A percentile compares a stretch with the other conserved stretches of the same genome.
These are phyloP conservation scores for Corchorus olitorius DNA, from an alignment of 345 rosid species.

Conservation along the genomic window DNA sequence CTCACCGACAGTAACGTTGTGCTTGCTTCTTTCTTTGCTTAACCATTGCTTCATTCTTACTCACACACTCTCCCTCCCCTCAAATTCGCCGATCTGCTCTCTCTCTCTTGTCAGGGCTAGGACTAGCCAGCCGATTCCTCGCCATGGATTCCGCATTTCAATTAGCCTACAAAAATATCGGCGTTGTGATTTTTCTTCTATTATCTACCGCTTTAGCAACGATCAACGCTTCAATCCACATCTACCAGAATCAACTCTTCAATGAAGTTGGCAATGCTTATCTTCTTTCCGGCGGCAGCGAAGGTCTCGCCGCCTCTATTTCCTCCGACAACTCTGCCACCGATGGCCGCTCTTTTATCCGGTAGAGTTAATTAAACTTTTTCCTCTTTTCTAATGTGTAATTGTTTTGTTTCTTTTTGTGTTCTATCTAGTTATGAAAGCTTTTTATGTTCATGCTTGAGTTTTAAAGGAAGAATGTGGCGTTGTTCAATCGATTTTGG, in stretches of 20 bases:
- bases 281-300: slow-evolving; percentile 97
- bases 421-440: not conserved
- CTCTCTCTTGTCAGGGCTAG: slow-evolving; percentile 2
- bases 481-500: not conserved
- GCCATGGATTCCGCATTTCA: slow-evolving; percentile 46
- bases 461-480: not conserved
- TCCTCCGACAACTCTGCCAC: slow-evolving; percentile 20
- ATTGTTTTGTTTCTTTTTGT: not conserved
- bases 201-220: slow-evolving; percentile 26
- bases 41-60: slow-evolving; percentile 21
- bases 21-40: slow-evolving; percentile 12
- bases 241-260: slow-evolving; percentile 62
- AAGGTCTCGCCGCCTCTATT: slow-evolving; percentile 64
- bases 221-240: slow-evolving; percentile 67
- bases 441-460: not conserved
- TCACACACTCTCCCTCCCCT: slow-evolving; percentile 14
- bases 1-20: slow-evolving; percentile 10
- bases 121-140: not conserved
- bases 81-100: slow-evolving; percentile 28
- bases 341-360: slow-evolving; percentile 53
- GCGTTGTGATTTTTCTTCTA: slow-evolving; percentile 27
- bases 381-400: not conserved
- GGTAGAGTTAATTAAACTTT: slow-evolving; percentile 34
- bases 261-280: slow-evolving; percentile 79
- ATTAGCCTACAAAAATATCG: not conserved